phyloP scores from a whole-genome alignment of 108 stramenopile genomes.

The Skeletonema grethae region DNA sequence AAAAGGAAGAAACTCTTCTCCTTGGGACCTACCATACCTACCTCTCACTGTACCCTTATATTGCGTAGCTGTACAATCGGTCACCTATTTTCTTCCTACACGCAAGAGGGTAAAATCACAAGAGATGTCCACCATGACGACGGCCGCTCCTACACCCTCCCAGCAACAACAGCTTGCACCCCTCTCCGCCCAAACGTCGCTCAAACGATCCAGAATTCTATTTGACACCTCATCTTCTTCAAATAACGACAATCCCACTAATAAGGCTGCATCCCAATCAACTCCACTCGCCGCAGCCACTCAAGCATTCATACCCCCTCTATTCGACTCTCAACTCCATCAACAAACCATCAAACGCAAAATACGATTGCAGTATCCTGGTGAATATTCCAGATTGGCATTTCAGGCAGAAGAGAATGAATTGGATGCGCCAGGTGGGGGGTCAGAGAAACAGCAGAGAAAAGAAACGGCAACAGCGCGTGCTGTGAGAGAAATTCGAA shows the following conservation, averaged over 20 bases:
- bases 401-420: slow-evolving; percentile 26
- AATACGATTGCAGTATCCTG: slow-evolving; percentile 38
- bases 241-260: neutral
- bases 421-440: neutral
- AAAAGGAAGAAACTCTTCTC: too few relatives aligned
- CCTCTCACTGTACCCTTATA: too few relatives aligned
- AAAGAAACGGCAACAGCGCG: slow-evolving; percentile 36
- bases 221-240: slow-evolving; percentile 30
- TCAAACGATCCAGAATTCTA: slow-evolving; percentile 51
- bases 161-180: slow-evolving; percentile 32
- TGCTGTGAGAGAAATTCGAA: slow-evolving; percentile 36
- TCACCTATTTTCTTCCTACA: too few relatives aligned
- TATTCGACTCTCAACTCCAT: slow-evolving; percentile 38
- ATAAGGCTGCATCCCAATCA: neutral
- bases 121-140: slow-evolving; percentile 13
- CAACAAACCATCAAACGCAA: slow-evolving; percentile 28
- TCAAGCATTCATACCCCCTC: slow-evolving; percentile 41
- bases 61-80: too few relatives aligned
- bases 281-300: slow-evolving; percentile 32
- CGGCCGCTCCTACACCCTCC: neutral
- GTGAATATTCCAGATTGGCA: slow-evolving; percentile 47
- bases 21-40: too few relatives aligned
- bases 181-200: slow-evolving; percentile 43
- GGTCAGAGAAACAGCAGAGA: neutral
- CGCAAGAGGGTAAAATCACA: too few relatives aligned